Percentiles rank a stretch among this genome's conserved stretches.
Conservation (phyloP, 2,329 filamentous ascomycete genomes). For the Penicillium frequentans region DNA sequence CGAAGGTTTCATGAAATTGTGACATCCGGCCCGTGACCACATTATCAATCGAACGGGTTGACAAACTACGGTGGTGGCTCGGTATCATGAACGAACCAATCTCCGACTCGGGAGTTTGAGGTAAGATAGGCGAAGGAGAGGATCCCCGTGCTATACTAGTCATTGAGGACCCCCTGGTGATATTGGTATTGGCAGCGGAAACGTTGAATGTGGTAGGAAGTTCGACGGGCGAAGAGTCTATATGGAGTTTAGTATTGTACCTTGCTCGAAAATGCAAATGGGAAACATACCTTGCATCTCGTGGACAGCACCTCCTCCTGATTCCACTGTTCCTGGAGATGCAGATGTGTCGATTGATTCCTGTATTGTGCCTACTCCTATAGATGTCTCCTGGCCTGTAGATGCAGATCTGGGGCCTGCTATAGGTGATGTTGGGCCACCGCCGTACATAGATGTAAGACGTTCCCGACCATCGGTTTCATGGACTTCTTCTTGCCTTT, state of each 20-base stretch:
- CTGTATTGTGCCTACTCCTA: neutral
- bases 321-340: conserved; percentile 12
- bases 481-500: neutral
- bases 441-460: conserved; percentile 4
- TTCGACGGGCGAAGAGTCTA: conserved; percentile 15
- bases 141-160: neutral
- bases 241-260: neutral
- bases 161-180: neutral
- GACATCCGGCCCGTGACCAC: conserved; percentile 5
- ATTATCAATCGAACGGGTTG: conserved; percentile 7
- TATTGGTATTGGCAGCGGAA: neutral
- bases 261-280: neutral
- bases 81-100: neutral
- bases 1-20: conserved; percentile 3
- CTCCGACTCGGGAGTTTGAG: conserved; percentile 5
- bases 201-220: conserved; percentile 11
- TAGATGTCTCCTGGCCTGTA: conserved; percentile 8
- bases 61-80: conserved; percentile 4
- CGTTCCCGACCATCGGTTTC: neutral
- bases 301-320: conserved; percentile 12
- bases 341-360: conserved; percentile 7
- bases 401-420: conserved; percentile 8
- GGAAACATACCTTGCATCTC: conserved; percentile 14
- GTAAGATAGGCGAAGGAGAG: neutral
- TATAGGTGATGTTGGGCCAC: conserved; percentile 5